Conservation (phyloP, 140 eudicot species). For the Oenanthe javanica region DNA sequence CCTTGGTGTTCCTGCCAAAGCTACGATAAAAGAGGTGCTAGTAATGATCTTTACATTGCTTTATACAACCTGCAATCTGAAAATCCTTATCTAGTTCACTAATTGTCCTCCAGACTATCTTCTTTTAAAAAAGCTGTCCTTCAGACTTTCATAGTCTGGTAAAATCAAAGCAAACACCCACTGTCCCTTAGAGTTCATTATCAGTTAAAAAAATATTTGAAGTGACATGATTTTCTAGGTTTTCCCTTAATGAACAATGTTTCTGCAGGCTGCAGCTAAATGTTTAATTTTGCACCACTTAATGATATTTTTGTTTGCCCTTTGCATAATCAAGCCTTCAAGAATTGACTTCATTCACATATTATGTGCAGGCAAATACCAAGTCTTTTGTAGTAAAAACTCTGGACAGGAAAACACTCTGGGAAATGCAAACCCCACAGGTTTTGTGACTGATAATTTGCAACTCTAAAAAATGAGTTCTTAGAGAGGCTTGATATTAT, state of each 20-base stretch:
- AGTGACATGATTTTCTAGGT: background rate
- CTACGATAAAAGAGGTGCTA: constrained; percentile 89
- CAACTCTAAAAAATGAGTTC: background rate
- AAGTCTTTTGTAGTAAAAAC: constrained; percentile 86
- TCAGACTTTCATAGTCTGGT: background rate
- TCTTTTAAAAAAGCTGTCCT: background rate
- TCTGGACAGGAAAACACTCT: constrained; percentile 85
- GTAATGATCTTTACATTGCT: background rate
- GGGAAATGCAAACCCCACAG: constrained; percentile 99
- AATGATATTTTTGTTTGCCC: too few species aligned
- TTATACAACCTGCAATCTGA: background rate
- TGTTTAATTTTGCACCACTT: too few species aligned
- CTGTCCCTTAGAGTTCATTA: background rate
- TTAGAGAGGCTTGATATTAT: background rate
- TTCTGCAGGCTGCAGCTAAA: too few species aligned
- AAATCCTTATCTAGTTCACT: background rate
- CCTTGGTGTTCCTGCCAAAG: constrained; percentile 98
- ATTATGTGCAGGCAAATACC: constrained; percentile 84
- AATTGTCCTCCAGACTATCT: background rate
- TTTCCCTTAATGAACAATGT: background rate
- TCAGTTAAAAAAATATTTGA: background rate
- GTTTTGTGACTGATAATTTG: constrained; percentile 22
- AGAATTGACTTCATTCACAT: too few species aligned
- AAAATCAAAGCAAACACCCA: background rate
- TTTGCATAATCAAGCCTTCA: too few species aligned